Evolutionary conservation across 169 alveolate species (phyloP).

Genomic region (Eimeria falciformis): DNA sequence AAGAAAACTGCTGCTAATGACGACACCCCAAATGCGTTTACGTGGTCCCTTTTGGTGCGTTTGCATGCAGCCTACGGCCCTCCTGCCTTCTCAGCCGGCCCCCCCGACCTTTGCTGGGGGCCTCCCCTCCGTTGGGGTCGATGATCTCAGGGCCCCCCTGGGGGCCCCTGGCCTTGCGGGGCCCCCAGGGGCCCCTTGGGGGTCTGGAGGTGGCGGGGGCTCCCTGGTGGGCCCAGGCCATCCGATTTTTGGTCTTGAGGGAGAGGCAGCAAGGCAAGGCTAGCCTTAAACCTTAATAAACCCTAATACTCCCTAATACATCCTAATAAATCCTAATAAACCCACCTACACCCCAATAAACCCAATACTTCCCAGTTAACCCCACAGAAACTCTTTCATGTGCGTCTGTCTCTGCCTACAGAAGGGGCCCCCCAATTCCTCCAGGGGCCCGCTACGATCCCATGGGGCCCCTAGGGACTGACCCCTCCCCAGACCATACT

Average conservation of each 20-base stretch:
- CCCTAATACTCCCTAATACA: not conserved
- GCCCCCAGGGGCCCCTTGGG: not conserved
- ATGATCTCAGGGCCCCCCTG: not conserved
- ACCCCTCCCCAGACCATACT: constrained; percentile 30
- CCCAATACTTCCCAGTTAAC: too few species aligned
- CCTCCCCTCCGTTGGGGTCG: constrained; percentile 20
- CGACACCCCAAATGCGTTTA: too few species aligned
- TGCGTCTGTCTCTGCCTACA: not conserved
- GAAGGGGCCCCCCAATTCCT: constrained; percentile 9
- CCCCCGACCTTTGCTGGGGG: not conserved
- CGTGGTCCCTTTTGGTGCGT: too few species aligned
- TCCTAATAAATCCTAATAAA: too few species aligned
- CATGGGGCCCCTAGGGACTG: constrained; percentile 20
- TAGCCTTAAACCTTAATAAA: not conserved
- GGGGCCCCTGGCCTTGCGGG: not conserved
- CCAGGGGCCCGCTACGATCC: constrained; percentile 49
- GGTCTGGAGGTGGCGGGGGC: not conserved
- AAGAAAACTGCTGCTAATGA: too few species aligned
- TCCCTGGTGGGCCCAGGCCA: constrained; percentile 7
- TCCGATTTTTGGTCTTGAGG: not conserved
- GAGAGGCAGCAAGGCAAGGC: not conserved
- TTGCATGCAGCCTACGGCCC: too few species aligned
- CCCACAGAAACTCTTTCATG: too few species aligned
- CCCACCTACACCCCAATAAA: too few species aligned
- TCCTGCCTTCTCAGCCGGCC: not conserved